A percentile compares a stretch with the other conserved stretches of the same genome.
phyloP scores from a whole-genome alignment of 2,329 filamentous ascomycete genomes.

The Kalmusia sp. region DNA sequence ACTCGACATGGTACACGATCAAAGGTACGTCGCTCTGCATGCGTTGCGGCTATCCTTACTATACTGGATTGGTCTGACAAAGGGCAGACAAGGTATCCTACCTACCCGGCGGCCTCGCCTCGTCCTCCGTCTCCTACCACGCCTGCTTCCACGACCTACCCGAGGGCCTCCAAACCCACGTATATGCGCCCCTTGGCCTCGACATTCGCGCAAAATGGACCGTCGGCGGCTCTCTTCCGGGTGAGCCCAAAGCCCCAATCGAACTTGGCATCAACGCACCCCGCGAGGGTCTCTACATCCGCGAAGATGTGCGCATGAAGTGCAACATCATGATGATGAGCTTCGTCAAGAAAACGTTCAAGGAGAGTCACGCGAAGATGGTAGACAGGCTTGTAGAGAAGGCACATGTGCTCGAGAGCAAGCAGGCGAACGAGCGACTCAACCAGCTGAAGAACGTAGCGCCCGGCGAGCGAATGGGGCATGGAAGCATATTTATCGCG shows the following conservation, averaged over 20 bases:
- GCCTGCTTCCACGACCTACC: slow-evolving; percentile 80
- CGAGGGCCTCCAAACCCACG: slow-evolving; percentile 79
- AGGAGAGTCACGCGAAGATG: slow-evolving; percentile 74
- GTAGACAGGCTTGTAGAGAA: slow-evolving; percentile 61
- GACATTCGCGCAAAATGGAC: slow-evolving; percentile 82
- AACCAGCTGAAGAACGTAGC: slow-evolving; percentile 37
- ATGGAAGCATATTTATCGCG: slow-evolving; percentile 43
- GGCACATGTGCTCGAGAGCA: slow-evolving; percentile 44
- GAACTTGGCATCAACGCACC: slow-evolving; percentile 74
- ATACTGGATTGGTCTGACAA: neutral
- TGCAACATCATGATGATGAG: slow-evolving; percentile 78
- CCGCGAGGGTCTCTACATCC: slow-evolving; percentile 74
- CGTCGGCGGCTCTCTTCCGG: slow-evolving; percentile 73
- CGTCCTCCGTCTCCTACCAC: slow-evolving; percentile 76
- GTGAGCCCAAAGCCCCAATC: slow-evolving; percentile 69
- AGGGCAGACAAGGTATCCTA: slow-evolving; percentile 73
- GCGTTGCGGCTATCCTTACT: neutral
- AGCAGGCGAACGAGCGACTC: slow-evolving; percentile 41
- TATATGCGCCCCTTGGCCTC: slow-evolving; percentile 81
- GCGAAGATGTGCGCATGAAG: slow-evolving; percentile 84
- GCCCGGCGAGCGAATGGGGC: slow-evolving; percentile 40
- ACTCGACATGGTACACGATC: slow-evolving; percentile 74
- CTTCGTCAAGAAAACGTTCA: slow-evolving; percentile 84
- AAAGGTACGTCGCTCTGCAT: slow-evolving; percentile 38
- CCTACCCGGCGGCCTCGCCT: slow-evolving; percentile 70